Percentiles rank a stretch among this genome's conserved stretches.
These are phyloP conservation scores for Paracoccidioides lutzii DNA, from an alignment of 2,329 filamentous ascomycete species.

Conservation along the genomic window DNA sequence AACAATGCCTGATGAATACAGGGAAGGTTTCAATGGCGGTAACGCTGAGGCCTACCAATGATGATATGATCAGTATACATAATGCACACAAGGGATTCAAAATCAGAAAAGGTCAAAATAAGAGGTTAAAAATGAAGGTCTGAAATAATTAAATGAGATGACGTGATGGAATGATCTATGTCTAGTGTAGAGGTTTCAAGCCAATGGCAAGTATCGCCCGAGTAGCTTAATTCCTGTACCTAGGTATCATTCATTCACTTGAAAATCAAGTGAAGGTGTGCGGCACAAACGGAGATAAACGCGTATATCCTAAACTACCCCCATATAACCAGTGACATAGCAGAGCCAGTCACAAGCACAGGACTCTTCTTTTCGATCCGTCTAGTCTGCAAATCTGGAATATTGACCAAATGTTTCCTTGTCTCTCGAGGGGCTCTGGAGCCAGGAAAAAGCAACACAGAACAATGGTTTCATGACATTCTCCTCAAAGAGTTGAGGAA, in stretches of 20 bases:
- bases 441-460: background rate
- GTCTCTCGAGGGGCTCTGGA: background rate
- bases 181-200: background rate
- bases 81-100: background rate
- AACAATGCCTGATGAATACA: background rate
- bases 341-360: background rate
- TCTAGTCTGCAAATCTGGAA: background rate
- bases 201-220: background rate
- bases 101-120: background rate
- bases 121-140: background rate
- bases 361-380: background rate
- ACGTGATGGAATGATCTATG: background rate
- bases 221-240: background rate
- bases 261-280: background rate
- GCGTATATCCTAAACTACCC: no score
- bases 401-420: background rate
- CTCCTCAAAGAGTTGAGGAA: no score
- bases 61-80: background rate
- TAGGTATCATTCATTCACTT: background rate
- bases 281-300: no score
- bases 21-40: background rate
- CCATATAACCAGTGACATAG: no score
- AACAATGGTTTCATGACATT: no score
- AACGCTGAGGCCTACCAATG: background rate
- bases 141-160: background rate